Base-by-base conservation (phyloP, 129 eudicot genomes). In the Gnaphalium uliginosum region DNA sequence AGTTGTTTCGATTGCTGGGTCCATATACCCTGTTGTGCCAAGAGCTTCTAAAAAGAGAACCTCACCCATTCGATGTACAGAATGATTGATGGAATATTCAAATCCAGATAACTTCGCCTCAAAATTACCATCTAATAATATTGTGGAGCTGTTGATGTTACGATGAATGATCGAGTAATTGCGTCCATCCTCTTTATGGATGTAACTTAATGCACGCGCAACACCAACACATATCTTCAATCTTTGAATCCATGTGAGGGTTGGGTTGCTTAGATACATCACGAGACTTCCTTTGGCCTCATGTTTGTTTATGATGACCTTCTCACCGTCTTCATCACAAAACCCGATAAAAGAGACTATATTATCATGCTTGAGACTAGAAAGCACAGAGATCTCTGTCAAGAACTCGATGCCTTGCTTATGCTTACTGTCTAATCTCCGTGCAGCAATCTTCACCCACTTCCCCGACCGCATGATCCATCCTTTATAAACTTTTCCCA, bases 321-420 rank as follows among this genome's bases (percentile, higher is more conserved):
- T 62, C n/a, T 25, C 68, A 62, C 17, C 35, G 6, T 56, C 19
- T 19, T 62, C 68, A 26, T 24, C 68, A 62, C 68, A 62, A 62
- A 26, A 62, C 68, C 68, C 68, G 27, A 25, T 29, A 26, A 62
- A 2, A 25, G 68, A 24, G n/a, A 62, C 37, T 27, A 62, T 27
- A 14, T 62, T 62, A 3, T 26, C n/a, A 26, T 62, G 68, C 17
- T 62, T 11, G 68, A 62, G n/a, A 62, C 8, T 35, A 2, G 41
- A 5, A 35, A 35, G 7, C 41, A 7, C 9, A 35, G 7, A 35
- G 5, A 35, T 13, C 37, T 63, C 68, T 4, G 19, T 63, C 39
- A 2, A 63, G 41, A 63, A 63, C 21, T 63, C 43, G 13, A 26
- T 17, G 1, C 43, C 22, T 1, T 29, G 0, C 19, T 35, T 17